Conservation (phyloP, 768 basidiomycete species). For the Trichaptum fuscoviolaceum region DNA sequence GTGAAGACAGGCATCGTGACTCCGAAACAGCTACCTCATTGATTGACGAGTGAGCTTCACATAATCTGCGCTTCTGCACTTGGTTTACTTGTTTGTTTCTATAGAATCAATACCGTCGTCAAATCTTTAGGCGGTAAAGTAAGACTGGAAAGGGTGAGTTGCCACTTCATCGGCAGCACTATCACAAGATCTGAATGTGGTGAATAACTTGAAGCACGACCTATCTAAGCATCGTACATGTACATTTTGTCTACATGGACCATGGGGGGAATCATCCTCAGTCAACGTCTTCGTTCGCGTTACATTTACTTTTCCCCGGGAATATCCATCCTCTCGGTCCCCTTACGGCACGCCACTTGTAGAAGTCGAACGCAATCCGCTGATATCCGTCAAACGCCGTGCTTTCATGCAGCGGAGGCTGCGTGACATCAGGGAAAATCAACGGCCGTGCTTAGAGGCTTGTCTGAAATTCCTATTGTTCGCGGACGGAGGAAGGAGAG, state of each 20-base stretch:
- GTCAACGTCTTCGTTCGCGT: conserved; percentile 70
- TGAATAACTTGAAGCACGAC: conserved; percentile 44
- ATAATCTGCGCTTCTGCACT: conserved; percentile 5
- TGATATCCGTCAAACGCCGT: conserved; percentile 73
- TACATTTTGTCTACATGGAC: conserved; percentile 82
- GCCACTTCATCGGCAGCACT: conserved; percentile 3
- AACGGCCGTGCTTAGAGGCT: conserved; percentile 79
- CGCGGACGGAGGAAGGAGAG: conserved; percentile 33
- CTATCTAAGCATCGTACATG: conserved; percentile 70
- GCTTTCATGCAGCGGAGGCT: conserved; percentile 76
- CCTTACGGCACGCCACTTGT: conserved; percentile 68
- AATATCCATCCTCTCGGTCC: conserved; percentile 61
- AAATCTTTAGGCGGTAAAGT: conserved; percentile 50
- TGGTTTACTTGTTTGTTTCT: background rate
- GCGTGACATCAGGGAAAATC: conserved; percentile 60
- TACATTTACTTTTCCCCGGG: conserved; percentile 82
- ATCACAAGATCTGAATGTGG: conserved; percentile 8
- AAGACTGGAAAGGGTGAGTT: conserved; percentile 75
- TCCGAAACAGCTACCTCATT: conserved; percentile 42
- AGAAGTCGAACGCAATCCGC: conserved; percentile 77
- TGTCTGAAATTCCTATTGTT: conserved; percentile 82
- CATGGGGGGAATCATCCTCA: conserved; percentile 83
- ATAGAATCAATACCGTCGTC: conserved; percentile 70
- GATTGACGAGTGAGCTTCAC: conserved; percentile 62
- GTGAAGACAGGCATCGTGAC: conserved; percentile 21